These are phyloP conservation scores for Trichoderma semiorbis DNA, from an alignment of 2,329 filamentous ascomycete species.

Conservation along the genomic window DNA sequence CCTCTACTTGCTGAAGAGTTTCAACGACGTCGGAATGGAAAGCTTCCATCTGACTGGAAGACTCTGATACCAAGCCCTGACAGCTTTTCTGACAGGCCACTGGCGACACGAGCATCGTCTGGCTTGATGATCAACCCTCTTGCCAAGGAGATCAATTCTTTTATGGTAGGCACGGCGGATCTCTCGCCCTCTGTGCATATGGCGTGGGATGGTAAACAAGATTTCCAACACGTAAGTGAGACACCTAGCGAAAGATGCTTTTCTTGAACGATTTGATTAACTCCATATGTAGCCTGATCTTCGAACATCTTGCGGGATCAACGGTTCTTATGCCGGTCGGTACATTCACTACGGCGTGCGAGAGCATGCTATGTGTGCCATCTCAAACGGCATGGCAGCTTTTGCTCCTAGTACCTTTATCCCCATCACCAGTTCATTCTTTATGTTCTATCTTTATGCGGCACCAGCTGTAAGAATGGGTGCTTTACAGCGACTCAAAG, in stretches of 20 bases:
- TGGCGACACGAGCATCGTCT: background rate
- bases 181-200: slow-evolving; percentile 9
- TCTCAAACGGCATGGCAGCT: slow-evolving; percentile 58
- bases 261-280: background rate
- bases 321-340: slow-evolving; percentile 42
- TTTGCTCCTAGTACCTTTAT: slow-evolving; percentile 53
- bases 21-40: background rate
- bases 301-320: background rate
- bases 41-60: background rate
- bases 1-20: background rate
- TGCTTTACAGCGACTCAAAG: slow-evolving; percentile 51
- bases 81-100: background rate
- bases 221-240: slow-evolving; percentile 6
- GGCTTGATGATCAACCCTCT: slow-evolving; percentile 4
- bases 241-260: rapidly evolving
- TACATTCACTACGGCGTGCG: slow-evolving; percentile 60
- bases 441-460: slow-evolving; percentile 56
- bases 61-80: background rate
- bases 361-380: slow-evolving; percentile 59
- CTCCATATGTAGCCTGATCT: background rate
- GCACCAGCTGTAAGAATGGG: slow-evolving; percentile 60
- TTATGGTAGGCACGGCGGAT: slow-evolving; percentile 1
- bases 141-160: background rate
- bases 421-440: slow-evolving; percentile 57
- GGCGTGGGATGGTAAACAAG: slow-evolving; percentile 3